Percentiles rank a stretch among this genome's conserved stretches.
phyloP scores from a whole-genome alignment of 805 yeast genomes.

The Starmerella asiatica region DNA sequence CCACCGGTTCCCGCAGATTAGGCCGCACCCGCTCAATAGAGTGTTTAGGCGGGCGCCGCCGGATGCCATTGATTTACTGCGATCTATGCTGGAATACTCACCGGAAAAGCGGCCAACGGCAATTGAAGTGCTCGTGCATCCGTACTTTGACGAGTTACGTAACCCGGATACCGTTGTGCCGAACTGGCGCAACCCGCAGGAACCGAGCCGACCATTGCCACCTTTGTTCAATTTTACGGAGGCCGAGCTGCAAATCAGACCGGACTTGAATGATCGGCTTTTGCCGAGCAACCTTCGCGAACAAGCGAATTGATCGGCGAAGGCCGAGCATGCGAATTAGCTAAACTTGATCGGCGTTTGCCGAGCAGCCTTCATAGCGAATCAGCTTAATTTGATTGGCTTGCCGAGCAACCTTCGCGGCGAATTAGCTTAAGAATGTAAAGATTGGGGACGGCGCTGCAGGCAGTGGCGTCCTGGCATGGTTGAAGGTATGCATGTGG shows the following conservation, averaged over 20 bases:
- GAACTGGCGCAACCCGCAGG: conserved; percentile 43
- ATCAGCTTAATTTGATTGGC: too few species aligned
- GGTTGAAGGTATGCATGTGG: too few species aligned
- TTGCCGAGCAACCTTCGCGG: too few species aligned
- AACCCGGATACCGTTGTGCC: conserved; percentile 33
- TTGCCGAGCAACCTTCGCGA: too few species aligned
- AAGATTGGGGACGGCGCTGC: too few species aligned
- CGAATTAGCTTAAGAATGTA: too few species aligned
- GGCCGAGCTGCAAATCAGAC: conserved; percentile 40
- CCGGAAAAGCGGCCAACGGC: conserved; percentile 77
- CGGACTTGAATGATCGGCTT: conserved; percentile 30
- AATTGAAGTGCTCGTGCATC: conserved; percentile 69
- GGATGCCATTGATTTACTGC: conserved; percentile 72
- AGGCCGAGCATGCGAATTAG: too few species aligned
- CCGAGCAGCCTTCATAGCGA: not conserved
- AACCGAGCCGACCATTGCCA: conserved; percentile 62
- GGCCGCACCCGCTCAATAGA: conserved; percentile 43
- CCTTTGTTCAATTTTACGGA: conserved; percentile 65
- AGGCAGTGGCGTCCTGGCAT: too few species aligned
- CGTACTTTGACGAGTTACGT: conserved; percentile 78
- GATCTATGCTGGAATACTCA: conserved; percentile 73
- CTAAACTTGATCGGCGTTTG: not conserved
- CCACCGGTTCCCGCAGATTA: conserved; percentile 71
- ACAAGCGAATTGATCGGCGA: too few species aligned
- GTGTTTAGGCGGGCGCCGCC: conserved; percentile 67